Base-by-base conservation (phyloP, 768 basidiomycete genomes). In the Lactarius hatsudake region DNA sequence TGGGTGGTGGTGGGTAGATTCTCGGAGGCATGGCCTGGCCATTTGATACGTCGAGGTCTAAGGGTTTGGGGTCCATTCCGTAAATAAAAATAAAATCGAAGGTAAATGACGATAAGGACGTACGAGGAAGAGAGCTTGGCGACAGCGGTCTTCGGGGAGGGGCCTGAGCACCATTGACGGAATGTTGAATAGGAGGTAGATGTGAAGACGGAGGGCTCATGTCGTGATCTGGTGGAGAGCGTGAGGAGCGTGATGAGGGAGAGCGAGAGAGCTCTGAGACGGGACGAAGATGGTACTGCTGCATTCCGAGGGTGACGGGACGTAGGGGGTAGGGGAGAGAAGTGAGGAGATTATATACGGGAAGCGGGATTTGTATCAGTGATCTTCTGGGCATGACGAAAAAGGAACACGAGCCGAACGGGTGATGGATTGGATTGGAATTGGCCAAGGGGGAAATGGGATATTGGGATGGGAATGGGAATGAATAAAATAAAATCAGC, bases 1-100 rank as follows among this genome's bases (percentile, higher is more conserved):
- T 90, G 5, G 89, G 87, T 1, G 91, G 91, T 1, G 88, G 84
- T 20, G 90, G 90, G 74, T 86, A 90, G 69, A 86, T 87, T 65
- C 87, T 80, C 3, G 82, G 77, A 3, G 78, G 74, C 66, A 81
- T 78, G 70, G 82, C 83, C 63, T 81, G 78, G 48, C 81, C 78
- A 65, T 84, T 83, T 0, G 83, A 78, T 59, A 90, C 81, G 74
- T 90, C 88, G 71, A 91, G 79, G 75, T 91, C 89, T 89, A 73
- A 13, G 71, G 48, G 55, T 36, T 57, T n/a, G 7, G 9, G n/a
- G 7, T 5, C 13, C 12, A 1, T 13, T 23, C 12, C 3, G 23
- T 59, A 17, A 59, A 34, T 8, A 55, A 23, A 32, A 20, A 8
- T 38, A 38, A 26, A n/a, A 45, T 8, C 5, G 38, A 10, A 0